Evolutionary conservation across 106 monocot genomes (phyloP), one percentile per base, ranked within the genome.

Genomic region (Apostasia shenzhenica): DNA sequence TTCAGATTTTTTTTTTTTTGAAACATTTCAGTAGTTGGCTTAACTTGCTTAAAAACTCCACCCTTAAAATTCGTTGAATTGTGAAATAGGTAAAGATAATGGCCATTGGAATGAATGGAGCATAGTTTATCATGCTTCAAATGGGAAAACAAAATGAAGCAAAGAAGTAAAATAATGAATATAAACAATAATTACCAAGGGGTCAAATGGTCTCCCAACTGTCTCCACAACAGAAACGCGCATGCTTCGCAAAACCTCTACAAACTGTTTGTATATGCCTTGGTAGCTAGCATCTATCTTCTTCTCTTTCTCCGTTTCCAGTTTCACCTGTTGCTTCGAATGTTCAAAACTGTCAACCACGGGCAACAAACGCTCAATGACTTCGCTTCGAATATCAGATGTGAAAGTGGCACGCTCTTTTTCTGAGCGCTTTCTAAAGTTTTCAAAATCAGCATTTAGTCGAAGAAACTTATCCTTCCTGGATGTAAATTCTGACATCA

Each of bases 211-310:
- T 72, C 82, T 90, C 69, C 93, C 99, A 48, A 85, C 83, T 9
- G 99, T 93, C 63, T 78, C 90, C 26, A 99, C 76, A 49, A 82
- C 84, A 76, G 87, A 54, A 8, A 99, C 93, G 68, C 72, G 72
- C 66, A 85, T 85, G 64, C 85, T 79, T 73, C 90, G 83, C 92
- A 99, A 71, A 11, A 81, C 72, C 69, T 99, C 99, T 52, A 99
- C 99, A 74, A 99, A 85, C 57, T 99, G 99, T 73, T 93, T 99
- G 71, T 99, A 99, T 71, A 93, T 99, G 40, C 97, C 92, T 71
- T 90, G 92, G 67, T 99, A 99, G 52, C 97, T 99, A 51, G 83
- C 72, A 9, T 82, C 77, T 47, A 99, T 81, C 66, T 83, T 88
- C 44, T 69, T 87, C 61, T 99, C 97, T 57, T 81, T 90, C 52